Percentiles rank a stretch among this genome's conserved stretches.
Conservation (phyloP, 345 rosid species). For the Carallia pectinifolia region DNA sequence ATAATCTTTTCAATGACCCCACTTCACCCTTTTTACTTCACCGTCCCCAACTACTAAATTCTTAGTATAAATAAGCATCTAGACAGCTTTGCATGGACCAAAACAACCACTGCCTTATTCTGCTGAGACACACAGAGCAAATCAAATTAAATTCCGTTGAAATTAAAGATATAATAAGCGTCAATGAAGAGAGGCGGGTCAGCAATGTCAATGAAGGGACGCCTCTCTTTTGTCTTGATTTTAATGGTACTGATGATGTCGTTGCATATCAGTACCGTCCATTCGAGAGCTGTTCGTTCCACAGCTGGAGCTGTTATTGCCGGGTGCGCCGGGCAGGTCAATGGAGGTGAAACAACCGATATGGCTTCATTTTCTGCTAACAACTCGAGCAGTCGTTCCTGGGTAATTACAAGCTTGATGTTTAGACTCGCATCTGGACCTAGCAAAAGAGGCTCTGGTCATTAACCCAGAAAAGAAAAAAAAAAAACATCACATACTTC, state of each 20-base stretch:
- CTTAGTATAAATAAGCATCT: neutral
- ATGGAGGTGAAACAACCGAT: constrained; percentile 8
- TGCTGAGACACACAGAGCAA: too few species aligned
- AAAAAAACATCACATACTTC: neutral
- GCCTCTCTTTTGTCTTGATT: constrained; percentile 9
- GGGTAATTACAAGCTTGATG: constrained; percentile 36
- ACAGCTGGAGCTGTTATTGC: neutral
- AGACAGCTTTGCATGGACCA: neutral
- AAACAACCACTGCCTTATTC: neutral
- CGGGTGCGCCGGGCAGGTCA: constrained; percentile 23
- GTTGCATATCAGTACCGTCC: constrained; percentile 31
- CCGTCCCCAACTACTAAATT: constrained; percentile 4
- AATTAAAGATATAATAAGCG: neutral
- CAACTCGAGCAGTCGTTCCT: constrained; percentile 17
- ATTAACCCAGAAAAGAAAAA: constrained; percentile 21
- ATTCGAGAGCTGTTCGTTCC: constrained; percentile 48
- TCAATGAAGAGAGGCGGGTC: neutral
- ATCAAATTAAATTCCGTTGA: neutral
- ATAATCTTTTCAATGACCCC: neutral
- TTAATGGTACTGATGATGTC: constrained; percentile 33
- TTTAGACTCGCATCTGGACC: constrained; percentile 73
- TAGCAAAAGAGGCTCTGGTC: constrained; percentile 79
- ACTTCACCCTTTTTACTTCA: neutral
- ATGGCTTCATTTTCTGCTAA: constrained; percentile 24
- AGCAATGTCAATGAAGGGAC: constrained; percentile 11